phyloP scores from a whole-genome alignment of 73 alveolate genomes.

The Paramecium sonneborni region DNA sequence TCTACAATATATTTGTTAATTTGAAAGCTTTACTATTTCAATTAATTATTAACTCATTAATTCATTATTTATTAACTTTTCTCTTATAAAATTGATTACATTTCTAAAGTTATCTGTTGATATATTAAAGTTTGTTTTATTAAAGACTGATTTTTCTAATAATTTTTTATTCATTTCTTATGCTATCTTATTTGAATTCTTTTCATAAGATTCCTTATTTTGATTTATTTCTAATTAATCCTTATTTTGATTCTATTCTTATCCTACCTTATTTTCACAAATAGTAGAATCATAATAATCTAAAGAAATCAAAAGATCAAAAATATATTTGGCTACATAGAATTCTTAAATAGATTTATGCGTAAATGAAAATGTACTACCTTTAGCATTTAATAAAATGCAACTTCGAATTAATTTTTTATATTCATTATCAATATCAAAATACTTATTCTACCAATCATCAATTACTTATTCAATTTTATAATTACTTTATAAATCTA shows the following conservation, averaged over 20 bases:
- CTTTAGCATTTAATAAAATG: neutral
- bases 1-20: neutral
- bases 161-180: neutral
- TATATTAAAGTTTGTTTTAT: neutral
- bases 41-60: neutral
- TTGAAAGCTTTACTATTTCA: neutral
- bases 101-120: neutral
- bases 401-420: neutral
- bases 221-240: no score
- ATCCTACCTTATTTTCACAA: no score
- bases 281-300: neutral
- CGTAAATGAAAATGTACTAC: neutral
- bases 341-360: slow-evolving; percentile 39
- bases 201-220: no score
- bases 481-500: neutral
- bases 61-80: neutral
- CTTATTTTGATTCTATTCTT: no score
- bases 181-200: neutral
- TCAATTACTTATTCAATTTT: neutral
- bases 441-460: neutral
- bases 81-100: neutral
- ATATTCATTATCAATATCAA: neutral
- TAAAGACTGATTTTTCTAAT: neutral
- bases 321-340: neutral
- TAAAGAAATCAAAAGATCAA: neutral